These are phyloP conservation scores for Mucuna pruriens DNA, from an alignment of 306 rosid species.

Conservation along the genomic window DNA sequence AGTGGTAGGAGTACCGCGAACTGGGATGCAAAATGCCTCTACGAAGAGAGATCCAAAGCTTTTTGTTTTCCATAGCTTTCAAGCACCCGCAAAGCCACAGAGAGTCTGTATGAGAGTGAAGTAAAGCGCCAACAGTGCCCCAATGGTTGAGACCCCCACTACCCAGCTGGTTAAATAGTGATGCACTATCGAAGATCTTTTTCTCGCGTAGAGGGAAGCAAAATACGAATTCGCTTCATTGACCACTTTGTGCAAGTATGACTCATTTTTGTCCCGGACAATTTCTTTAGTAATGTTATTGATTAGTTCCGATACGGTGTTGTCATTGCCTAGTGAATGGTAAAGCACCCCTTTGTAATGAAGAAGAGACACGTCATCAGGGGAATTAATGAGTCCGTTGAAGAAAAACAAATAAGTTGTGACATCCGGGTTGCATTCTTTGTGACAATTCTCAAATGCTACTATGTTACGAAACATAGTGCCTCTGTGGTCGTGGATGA, in stretches of 20 bases:
- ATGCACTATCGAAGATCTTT: slow-evolving; percentile 41
- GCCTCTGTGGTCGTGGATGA: slow-evolving; percentile 49
- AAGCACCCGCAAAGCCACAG: neutral
- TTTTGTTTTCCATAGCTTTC: neutral
- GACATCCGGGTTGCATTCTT: slow-evolving; percentile 42
- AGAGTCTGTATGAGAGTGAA: slow-evolving; percentile 46
- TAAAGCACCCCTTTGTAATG: slow-evolving; percentile 46
- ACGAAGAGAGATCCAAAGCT: neutral
- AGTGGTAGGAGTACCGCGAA: neutral
- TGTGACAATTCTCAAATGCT: slow-evolving; percentile 58
- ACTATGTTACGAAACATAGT: slow-evolving; percentile 53
- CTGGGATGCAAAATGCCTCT: neutral
- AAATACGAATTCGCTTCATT: slow-evolving; percentile 38
- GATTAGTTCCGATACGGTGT: slow-evolving; percentile 43
- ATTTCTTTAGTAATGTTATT: slow-evolving; percentile 50
- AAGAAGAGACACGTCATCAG: slow-evolving; percentile 45
- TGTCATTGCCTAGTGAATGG: slow-evolving; percentile 48
- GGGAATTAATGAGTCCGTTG: slow-evolving; percentile 51
- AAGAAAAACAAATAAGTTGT: slow-evolving; percentile 58
- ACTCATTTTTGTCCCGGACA: slow-evolving; percentile 29
- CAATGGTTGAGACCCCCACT: slow-evolving; percentile 51
- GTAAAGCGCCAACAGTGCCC: slow-evolving; percentile 46
- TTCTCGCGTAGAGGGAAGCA: neutral
- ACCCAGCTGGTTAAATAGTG: slow-evolving; percentile 52
- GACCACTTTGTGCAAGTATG: slow-evolving; percentile 45